Conservation (phyloP, 2,329 filamentous ascomycete genomes). For the Colletotrichum brevisporum region DNA sequence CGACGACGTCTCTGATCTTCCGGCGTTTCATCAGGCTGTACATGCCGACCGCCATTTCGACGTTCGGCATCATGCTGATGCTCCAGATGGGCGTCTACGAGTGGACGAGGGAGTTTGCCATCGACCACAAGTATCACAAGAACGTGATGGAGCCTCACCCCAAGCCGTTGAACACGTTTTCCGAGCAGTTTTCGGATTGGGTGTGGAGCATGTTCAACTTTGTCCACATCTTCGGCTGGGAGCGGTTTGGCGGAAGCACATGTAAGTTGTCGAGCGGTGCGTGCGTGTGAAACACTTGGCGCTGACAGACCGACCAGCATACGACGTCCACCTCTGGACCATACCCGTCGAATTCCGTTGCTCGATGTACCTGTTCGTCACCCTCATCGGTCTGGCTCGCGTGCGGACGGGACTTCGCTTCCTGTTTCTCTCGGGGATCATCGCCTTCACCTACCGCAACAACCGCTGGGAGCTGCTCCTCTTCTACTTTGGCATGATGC, state of each 20-base stretch:
- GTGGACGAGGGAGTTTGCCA: constrained; percentile 61
- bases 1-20: constrained; percentile 66
- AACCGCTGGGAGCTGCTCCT: constrained; percentile 69
- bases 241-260: constrained; percentile 61
- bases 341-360: constrained; percentile 73
- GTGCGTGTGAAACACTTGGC: too few relatives aligned
- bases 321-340: constrained; percentile 74
- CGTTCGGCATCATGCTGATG: constrained; percentile 61
- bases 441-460: constrained; percentile 61
- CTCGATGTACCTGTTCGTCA: constrained; percentile 70
- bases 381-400: constrained; percentile 64
- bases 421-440: constrained; percentile 56
- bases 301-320: constrained; percentile 50
- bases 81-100: constrained; percentile 64
- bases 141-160: constrained; percentile 66
- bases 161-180: constrained; percentile 51
- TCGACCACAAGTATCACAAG: constrained; percentile 58
- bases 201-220: constrained; percentile 62
- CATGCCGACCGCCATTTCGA: constrained; percentile 65
- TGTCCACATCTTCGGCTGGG: constrained; percentile 66
- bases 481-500: constrained; percentile 61
- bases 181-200: constrained; percentile 63
- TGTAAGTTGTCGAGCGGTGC: constrained; percentile 46
- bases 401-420: constrained; percentile 60
- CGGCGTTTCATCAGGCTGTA: constrained; percentile 67